A percentile compares a stretch with the other conserved stretches of the same genome.
phyloP scores from a whole-genome alignment of 768 basidiomycete species.

The Amanita rubescens region DNA sequence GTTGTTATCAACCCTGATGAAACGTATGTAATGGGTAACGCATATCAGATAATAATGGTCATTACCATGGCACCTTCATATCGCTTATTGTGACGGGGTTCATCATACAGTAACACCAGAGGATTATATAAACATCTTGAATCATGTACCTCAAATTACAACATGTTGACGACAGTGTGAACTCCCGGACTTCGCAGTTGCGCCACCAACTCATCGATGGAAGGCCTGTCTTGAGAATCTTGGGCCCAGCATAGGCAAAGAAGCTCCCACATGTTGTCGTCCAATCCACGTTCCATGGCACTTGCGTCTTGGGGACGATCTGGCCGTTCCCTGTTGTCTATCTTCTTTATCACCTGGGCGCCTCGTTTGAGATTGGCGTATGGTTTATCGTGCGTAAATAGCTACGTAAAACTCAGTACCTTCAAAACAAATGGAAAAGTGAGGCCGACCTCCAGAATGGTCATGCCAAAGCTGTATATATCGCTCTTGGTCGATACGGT shows the following conservation, averaged over 20 bases:
- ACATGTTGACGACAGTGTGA: neutral
- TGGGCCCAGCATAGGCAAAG: conserved; percentile 11
- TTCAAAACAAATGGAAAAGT: too few relatives aligned
- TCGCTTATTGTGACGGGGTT: too few relatives aligned
- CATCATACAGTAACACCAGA: too few relatives aligned
- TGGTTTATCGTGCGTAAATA: conserved; percentile 4
- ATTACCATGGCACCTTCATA: too few relatives aligned
- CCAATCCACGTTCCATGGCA: conserved; percentile 12
- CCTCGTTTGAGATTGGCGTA: neutral
- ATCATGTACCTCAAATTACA: too few relatives aligned
- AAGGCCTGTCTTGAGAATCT: conserved; percentile 8
- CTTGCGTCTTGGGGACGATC: conserved; percentile 8
- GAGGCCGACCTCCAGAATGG: neutral
- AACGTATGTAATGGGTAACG: too few relatives aligned
- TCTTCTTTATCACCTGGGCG: neutral
- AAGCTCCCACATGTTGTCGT: conserved; percentile 14
- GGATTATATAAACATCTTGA: too few relatives aligned
- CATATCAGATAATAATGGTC: too few relatives aligned
- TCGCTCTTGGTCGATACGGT: conserved; percentile 5
- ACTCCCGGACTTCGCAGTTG: neutral
- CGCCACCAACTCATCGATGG: conserved; percentile 9
- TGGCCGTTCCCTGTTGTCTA: conserved; percentile 11
- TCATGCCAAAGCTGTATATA: conserved; percentile 6
- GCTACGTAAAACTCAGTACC: neutral
- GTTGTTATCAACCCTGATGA: too few relatives aligned